Evolutionary conservation across 768 basidiomycete genomes (phyloP).

Genomic region (Baorangia bicolor): DNA sequence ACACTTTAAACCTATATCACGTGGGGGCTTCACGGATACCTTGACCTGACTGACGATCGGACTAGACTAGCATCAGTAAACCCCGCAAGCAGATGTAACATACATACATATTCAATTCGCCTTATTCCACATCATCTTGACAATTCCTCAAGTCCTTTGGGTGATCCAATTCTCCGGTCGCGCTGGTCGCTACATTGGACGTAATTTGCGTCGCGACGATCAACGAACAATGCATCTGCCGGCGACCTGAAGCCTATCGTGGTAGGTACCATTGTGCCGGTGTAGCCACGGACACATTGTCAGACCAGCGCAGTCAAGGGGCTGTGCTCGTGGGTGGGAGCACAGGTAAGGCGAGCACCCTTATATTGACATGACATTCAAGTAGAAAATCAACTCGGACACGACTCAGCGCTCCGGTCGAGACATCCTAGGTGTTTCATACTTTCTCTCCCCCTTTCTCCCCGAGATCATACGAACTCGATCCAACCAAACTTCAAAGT

Average conservation of each 20-base stretch:
- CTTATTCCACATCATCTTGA: conserved; percentile 8
- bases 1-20: conserved; percentile 56
- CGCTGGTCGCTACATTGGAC: neutral
- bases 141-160: neutral
- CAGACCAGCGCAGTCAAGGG: neutral
- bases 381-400: too few species aligned
- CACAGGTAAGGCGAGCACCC: neutral
- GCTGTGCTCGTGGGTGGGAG: neutral
- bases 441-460: too few species aligned
- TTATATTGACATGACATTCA: too few species aligned
- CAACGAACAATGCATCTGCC: too few species aligned
- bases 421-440: neutral
- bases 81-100: conserved; percentile 28
- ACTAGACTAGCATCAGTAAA: conserved; percentile 21
- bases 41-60: conserved; percentile 9
- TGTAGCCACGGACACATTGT: neutral
- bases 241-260: too few species aligned
- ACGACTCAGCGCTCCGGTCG: too few species aligned
- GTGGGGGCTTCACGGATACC: conserved; percentile 13
- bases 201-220: neutral
- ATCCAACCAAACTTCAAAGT: neutral
- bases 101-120: conserved; percentile 15
- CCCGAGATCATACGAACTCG: neutral
- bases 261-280: neutral
- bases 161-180: neutral